Evolutionary conservation across 2,329 filamentous ascomycete species (phyloP).

Genomic region (Hyphodiscus sp.): DNA sequence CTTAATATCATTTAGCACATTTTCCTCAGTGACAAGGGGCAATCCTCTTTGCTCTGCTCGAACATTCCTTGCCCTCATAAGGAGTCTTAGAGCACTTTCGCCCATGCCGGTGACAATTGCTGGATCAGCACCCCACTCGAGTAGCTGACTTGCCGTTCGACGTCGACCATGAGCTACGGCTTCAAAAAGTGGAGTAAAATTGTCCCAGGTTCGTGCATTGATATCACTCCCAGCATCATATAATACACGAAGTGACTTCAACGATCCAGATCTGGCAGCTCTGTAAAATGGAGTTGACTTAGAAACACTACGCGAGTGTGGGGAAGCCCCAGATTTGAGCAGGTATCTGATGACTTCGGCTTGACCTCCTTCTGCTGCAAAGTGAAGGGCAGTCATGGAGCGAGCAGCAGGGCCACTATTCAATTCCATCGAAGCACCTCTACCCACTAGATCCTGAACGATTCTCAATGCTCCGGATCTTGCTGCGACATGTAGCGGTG

Average conservation of each 20-base stretch:
- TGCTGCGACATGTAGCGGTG: conserved; percentile 8
- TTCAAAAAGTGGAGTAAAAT: conserved; percentile 5
- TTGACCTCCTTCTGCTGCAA: conserved; percentile 6
- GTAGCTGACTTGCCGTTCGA: conserved; percentile 1
- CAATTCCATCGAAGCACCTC: conserved; percentile 3
- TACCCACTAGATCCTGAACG: conserved; percentile 2
- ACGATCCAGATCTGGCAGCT: conserved; percentile 7
- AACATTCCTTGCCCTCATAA: background rate
- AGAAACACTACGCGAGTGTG: conserved; percentile 1
- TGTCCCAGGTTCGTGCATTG: background rate
- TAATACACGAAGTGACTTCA: background rate
- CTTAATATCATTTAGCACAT: background rate
- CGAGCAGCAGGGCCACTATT: background rate
- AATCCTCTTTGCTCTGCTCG: background rate
- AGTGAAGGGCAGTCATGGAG: conserved; percentile 7
- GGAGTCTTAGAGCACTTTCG: background rate
- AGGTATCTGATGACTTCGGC: conserved; percentile 3
- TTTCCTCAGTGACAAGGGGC: background rate
- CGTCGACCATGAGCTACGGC: conserved; percentile 1
- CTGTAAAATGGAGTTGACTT: conserved; percentile 6
- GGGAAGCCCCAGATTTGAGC: conserved; percentile 1
- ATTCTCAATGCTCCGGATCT: conserved; percentile 1
- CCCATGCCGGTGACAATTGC: background rate
- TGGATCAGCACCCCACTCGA: conserved; percentile 7
- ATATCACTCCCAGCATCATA: background rate